Conservation (phyloP, 1,284 basidiomycete genomes). For the Heterobasidion occidentale region DNA sequence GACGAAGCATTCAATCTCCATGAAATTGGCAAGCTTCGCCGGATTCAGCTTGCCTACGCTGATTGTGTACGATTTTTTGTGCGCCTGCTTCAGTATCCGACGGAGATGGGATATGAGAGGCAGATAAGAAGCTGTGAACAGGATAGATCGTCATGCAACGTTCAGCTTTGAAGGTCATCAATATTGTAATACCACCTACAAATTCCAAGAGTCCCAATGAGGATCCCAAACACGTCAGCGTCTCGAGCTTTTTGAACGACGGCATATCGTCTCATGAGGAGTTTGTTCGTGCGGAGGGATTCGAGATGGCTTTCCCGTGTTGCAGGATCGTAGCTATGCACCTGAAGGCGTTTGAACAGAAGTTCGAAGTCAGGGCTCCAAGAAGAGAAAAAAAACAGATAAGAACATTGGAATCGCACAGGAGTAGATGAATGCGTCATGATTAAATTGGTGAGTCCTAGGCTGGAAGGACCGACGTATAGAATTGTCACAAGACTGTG, state of each 20-base stretch:
- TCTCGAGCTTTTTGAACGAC: conserved; percentile 86
- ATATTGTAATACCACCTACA: conserved; percentile 35
- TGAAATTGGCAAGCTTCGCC: conserved; percentile 92
- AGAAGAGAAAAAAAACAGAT: conserved; percentile 9
- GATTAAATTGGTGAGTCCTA: conserved; percentile 43
- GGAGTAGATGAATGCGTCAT: conserved; percentile 54
- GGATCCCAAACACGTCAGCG: conserved; percentile 90
- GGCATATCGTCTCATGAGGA: conserved; percentile 91
- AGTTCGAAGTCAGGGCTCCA: neutral
- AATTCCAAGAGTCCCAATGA: conserved; percentile 93
- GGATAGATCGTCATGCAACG: neutral
- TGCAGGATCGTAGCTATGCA: conserved; percentile 73
- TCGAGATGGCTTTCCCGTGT: conserved; percentile 43
- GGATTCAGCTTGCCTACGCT: conserved; percentile 95
- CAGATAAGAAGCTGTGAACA: conserved; percentile 62
- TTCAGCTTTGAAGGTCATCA: neutral
- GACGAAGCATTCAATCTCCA: conserved; percentile 95
- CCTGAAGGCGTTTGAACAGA: conserved; percentile 27
- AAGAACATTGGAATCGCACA: conserved; percentile 32
- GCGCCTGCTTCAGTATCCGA: conserved; percentile 48
- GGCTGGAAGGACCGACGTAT: conserved; percentile 23
- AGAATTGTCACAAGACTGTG: conserved; percentile 19
- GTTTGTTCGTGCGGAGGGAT: conserved; percentile 63
- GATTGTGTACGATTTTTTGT: conserved; percentile 91
- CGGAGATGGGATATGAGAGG: conserved; percentile 78